Evolutionary conservation across 2,329 filamentous ascomycete genomes (phyloP).

Genomic region (Aureobasidium sp.): DNA sequence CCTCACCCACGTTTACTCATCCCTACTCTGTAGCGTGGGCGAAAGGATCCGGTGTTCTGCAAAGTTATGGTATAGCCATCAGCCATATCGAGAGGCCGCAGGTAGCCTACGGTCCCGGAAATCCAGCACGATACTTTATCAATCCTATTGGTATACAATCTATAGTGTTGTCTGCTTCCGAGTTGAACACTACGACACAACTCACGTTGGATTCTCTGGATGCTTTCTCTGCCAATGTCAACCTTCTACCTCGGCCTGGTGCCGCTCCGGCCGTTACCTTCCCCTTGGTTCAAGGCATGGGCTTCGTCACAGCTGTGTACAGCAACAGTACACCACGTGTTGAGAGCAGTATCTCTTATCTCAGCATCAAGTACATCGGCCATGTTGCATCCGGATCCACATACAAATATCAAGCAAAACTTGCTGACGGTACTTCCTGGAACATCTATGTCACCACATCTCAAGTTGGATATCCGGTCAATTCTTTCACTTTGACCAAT

Average conservation of each 20-base stretch:
- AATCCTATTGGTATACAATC: conserved; percentile 80
- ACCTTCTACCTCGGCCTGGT: conserved; percentile 49
- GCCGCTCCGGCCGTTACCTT: conserved; percentile 61
- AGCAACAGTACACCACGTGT: conserved; percentile 61
- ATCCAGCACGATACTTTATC: conserved; percentile 56
- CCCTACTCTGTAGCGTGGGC: conserved; percentile 46
- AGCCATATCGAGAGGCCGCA: conserved; percentile 65
- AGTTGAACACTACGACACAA: conserved; percentile 57
- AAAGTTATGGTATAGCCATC: conserved; percentile 71
- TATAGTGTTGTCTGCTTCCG: conserved; percentile 68
- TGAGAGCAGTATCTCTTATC: conserved; percentile 68
- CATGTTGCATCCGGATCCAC: conserved; percentile 54
- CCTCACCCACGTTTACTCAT: conserved; percentile 62
- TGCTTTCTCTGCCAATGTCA: conserved; percentile 59
- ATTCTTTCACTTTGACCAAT: conserved; percentile 59
- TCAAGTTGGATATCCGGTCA: conserved; percentile 46
- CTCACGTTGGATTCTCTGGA: conserved; percentile 48
- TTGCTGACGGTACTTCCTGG: conserved; percentile 69
- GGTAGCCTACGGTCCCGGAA: conserved; percentile 35
- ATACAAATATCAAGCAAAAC: conserved; percentile 66
- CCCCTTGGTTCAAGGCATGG: conserved; percentile 83
- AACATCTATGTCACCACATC: conserved; percentile 65
- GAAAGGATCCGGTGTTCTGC: conserved; percentile 46
- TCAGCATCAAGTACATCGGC: conserved; percentile 50
- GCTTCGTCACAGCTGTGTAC: conserved; percentile 75